Conservation (phyloP, 345 rosid genomes). For the Luvunga scandens region DNA sequence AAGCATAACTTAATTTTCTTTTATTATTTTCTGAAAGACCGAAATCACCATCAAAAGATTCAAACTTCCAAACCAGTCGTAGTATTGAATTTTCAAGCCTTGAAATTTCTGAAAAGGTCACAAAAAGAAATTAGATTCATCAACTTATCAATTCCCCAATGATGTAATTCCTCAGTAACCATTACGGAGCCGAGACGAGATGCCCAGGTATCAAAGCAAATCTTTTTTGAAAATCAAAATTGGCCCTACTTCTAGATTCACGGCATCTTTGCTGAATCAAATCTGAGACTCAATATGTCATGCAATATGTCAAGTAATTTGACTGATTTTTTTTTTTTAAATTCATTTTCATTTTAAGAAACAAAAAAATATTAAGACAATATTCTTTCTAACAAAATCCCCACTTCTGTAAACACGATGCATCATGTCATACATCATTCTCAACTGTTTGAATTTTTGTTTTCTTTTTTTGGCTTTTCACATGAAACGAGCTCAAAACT, state of each 20-base stretch:
- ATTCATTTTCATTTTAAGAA: neutral
- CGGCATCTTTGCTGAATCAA: neutral
- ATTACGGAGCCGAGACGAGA: neutral
- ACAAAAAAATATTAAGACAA: neutral
- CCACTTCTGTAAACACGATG: neutral
- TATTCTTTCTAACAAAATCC: no score
- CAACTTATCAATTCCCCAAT: neutral
- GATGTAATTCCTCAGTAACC: neutral
- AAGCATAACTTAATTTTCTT: no score
- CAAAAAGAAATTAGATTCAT: no score
- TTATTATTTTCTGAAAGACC: no score
- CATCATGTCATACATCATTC: neutral
- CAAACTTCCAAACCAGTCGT: neutral
- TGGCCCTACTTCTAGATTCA: neutral
- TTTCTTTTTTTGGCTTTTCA: neutral
- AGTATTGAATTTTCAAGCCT: neutral
- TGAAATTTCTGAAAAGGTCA: neutral
- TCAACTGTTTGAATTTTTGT: neutral
- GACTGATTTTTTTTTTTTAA: neutral
- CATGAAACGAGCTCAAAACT: constrained; percentile 3
- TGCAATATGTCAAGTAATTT: neutral
- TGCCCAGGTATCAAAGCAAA: neutral
- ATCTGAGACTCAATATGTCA: neutral
- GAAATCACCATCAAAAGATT: neutral
- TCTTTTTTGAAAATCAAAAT: neutral